These are phyloP conservation scores for Microsporum canis DNA, from an alignment of 2,329 filamentous ascomycete species.

Conservation along the genomic window DNA sequence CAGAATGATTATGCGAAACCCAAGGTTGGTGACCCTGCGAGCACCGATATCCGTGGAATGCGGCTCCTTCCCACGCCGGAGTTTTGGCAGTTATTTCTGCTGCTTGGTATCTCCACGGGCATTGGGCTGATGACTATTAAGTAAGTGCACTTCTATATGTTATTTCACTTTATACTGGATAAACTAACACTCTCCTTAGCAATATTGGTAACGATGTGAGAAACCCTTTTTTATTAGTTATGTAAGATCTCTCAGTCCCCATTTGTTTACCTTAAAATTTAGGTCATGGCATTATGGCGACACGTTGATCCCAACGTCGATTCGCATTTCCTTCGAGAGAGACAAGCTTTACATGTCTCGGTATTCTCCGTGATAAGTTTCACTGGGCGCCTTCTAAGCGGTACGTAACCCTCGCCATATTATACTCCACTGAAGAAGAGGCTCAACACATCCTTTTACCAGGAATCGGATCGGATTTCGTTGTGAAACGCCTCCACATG, in stretches of 20 bases:
- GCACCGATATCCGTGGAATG: conserved; percentile 82
- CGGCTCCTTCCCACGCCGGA: conserved; percentile 58
- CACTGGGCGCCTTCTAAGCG: conserved; percentile 63
- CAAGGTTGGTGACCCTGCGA: conserved; percentile 56
- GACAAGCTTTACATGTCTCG: conserved; percentile 85
- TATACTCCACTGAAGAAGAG: not conserved
- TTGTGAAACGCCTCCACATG: conserved; percentile 68
- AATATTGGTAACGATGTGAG: conserved; percentile 82
- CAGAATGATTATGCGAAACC: conserved; percentile 4
- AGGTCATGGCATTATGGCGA: conserved; percentile 71
- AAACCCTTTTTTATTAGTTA: not conserved
- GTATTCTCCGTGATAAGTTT: conserved; percentile 87
- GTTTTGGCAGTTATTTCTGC: conserved; percentile 82
- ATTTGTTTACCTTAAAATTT: conserved; percentile 10
- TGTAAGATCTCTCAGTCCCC: not conserved
- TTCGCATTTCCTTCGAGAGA: conserved; percentile 63
- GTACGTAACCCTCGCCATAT: conserved; percentile 35
- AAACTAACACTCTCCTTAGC: conserved; percentile 36
- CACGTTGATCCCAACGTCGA: conserved; percentile 64
- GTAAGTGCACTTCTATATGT: conserved; percentile 43
- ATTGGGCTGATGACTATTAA: conserved; percentile 99
- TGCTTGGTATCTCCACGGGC: conserved; percentile 84
- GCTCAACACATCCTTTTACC: conserved; percentile 15
- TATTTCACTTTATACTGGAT: conserved; percentile 21
- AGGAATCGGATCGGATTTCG: conserved; percentile 79